Base-by-base conservation (phyloP, 2,329 filamentous ascomycete species). In the Claviceps sp. region DNA sequence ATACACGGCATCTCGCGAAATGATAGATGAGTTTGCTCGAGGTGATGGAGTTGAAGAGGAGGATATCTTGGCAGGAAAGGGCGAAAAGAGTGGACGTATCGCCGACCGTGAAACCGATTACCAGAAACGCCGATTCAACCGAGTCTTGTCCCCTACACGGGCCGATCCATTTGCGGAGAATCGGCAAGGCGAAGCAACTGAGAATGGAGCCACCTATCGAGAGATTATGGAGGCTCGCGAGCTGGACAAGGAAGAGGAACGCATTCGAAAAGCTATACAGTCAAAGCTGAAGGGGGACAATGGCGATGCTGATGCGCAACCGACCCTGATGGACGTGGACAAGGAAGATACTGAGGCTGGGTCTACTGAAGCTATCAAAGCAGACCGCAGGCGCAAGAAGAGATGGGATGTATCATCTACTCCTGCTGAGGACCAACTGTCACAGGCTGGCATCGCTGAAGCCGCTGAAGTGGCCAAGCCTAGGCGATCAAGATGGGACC, bases 61-160 rank as follows among this genome's bases (percentile, higher is more conserved):
- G 54, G 94, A 98, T 62, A 84, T 91, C 6, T 75, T 98, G 56
- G 77, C 89, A 49, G 86, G 85, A 45, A 81, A 84, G 59, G 78
- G 80, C 59, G 93, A 97, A 73, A 87, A 91, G 70, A 87, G 88
- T 66, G 89, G 86, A 53, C 84, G 91, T 61, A 97, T 98, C 63
- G 77, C 84, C 55, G 91, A 94, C 65, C 85, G 93, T 62, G 91
- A 97, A 73, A 94, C 89, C 57, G 91, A 97, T 64, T 98, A 98
- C 66, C 94, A 98, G 71, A 95, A 95, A 71, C 87, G 90, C 58
- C 83, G 90, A 54, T 94, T 95, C 67, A 84, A 95, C 65, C 88
- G 93, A 55, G 83, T 81, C 50, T 75, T 97, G 56, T 93, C 88
- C 22, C 89, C 90, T 4, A 89, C 87, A 8, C 83, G 88, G 62